Percentiles rank a stretch among this genome's conserved stretches.
phyloP scores from a whole-genome alignment of 140 eudicot genomes.

The Stevia rebaudiana region DNA sequence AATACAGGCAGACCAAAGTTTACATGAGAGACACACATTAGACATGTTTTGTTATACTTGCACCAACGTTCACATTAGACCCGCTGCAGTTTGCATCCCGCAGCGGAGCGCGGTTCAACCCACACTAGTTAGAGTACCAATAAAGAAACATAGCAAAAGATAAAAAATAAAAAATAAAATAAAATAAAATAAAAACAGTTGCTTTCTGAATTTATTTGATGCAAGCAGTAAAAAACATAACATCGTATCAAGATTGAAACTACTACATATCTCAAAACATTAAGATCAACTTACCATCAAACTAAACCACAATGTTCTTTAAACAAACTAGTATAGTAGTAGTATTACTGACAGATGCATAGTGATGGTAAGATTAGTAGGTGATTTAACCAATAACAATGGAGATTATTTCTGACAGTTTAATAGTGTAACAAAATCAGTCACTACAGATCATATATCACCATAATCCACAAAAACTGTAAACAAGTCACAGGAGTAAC shows the following conservation, averaged over 20 bases:
- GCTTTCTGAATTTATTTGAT: background rate
- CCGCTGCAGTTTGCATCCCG: too few species aligned
- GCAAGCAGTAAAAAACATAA: background rate
- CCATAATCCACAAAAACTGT: slow-evolving; percentile 11
- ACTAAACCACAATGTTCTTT: background rate
- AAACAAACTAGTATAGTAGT: background rate
- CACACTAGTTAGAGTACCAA: too few species aligned
- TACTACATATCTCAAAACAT: background rate
- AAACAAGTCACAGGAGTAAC: slow-evolving; percentile 19
- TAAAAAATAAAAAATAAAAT: too few species aligned
- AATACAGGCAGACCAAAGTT: too few species aligned
- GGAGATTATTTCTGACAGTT: background rate
- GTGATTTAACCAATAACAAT: background rate
- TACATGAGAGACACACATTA: too few species aligned
- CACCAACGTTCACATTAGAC: too few species aligned
- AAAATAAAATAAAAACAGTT: too few species aligned
- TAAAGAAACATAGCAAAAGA: background rate
- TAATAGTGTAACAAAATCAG: background rate
- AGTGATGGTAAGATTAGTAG: background rate
- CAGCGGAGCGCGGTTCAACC: too few species aligned
- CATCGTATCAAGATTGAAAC: background rate
- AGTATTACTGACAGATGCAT: background rate
- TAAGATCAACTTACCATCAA: background rate
- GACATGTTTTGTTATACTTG: too few species aligned
- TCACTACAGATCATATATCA: slow-evolving; percentile 2